Percentiles rank a stretch among this genome's conserved stretches.
phyloP scores from a whole-genome alignment of 441 rosid species.

The Flueggea neowawraea region DNA sequence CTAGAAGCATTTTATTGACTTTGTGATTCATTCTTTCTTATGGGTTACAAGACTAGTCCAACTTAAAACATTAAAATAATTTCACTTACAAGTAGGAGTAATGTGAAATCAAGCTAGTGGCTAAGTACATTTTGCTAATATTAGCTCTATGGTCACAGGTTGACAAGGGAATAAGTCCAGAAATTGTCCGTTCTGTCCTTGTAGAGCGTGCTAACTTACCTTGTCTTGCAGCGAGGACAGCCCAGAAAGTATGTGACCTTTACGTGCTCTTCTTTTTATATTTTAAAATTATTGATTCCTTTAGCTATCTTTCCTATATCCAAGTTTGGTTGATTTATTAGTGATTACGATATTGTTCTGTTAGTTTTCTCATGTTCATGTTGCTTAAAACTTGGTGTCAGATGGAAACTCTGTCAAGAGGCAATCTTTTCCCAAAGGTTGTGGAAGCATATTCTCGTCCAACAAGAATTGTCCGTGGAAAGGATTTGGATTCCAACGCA shows the following conservation, averaged over 20 bases:
- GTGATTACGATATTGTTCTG: too few species aligned
- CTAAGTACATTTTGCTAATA: neutral
- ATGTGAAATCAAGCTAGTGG: neutral
- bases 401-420: slow-evolving; percentile 76
- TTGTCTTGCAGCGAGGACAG: slow-evolving; percentile 87
- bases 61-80: neutral
- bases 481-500: slow-evolving; percentile 52
- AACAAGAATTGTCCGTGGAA: slow-evolving; percentile 92
- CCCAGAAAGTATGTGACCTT: slow-evolving; percentile 51
- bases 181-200: slow-evolving; percentile 88
- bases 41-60: neutral
- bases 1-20: too few species aligned
- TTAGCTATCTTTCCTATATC: neutral
- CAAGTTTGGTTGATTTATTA: neutral
- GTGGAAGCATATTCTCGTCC: slow-evolving; percentile 98
- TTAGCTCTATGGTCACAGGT: slow-evolving; percentile 43
- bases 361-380: slow-evolving; percentile 1
- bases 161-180: slow-evolving; percentile 79
- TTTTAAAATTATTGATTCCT: neutral
- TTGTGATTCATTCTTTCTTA: too few species aligned
- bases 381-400: slow-evolving; percentile 28
- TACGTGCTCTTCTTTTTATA: slow-evolving; percentile 6
- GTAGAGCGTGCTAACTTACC: slow-evolving; percentile 79
- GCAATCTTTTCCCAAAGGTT: slow-evolving; percentile 62
- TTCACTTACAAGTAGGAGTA: neutral